These are phyloP conservation scores for Solanum paucissectum DNA, from an alignment of 257 asterid species.

Conservation along the genomic window DNA sequence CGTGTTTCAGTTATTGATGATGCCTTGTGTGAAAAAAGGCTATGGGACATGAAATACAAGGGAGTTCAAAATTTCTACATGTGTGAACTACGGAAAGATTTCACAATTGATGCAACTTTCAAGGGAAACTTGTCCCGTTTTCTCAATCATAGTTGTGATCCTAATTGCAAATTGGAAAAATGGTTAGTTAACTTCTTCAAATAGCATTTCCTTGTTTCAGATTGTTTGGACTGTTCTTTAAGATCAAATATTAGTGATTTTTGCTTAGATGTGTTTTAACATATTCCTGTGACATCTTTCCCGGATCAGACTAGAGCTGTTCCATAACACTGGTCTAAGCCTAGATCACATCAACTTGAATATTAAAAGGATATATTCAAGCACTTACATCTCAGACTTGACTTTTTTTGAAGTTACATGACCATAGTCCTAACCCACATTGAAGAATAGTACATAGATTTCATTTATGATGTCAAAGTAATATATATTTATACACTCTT, in stretches of 20 bases:
- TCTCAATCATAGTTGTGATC: conserved; percentile 89
- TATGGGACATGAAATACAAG: conserved; percentile 83
- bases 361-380: neutral
- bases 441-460: neutral
- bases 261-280: neutral
- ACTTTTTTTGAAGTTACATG: neutral
- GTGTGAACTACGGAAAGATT: conserved; percentile 88
- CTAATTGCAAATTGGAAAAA: conserved; percentile 87
- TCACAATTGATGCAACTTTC: conserved; percentile 88
- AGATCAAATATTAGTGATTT: neutral
- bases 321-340: neutral
- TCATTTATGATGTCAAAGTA: neutral
- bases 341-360: neutral
- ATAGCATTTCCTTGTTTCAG: neutral
- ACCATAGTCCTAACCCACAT: neutral
- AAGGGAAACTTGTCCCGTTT: conserved; percentile 88
- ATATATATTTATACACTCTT: neutral
- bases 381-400: neutral
- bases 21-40: conserved; percentile 76
- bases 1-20: conserved; percentile 70
- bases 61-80: conserved; percentile 73
- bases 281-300: neutral
- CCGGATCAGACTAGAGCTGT: neutral
- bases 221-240: neutral
- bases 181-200: conserved; percentile 45